These are phyloP conservation scores for Durio zibethinus DNA, from an alignment of 345 rosid species.

Conservation along the genomic window DNA sequence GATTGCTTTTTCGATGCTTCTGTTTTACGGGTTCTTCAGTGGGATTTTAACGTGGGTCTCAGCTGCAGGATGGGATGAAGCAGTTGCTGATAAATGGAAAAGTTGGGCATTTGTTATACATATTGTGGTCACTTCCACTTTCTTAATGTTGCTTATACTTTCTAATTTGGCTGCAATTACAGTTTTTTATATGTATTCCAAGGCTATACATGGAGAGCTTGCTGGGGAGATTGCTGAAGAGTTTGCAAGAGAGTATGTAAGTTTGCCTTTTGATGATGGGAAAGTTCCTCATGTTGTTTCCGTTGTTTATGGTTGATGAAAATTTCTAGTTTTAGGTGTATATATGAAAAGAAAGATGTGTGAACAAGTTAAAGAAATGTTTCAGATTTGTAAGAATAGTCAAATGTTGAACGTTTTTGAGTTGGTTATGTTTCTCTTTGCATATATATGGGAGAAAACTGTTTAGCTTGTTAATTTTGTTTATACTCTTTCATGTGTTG, in stretches of 20 bases:
- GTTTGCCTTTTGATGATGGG: conserved; percentile 70
- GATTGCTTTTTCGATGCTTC: conserved; percentile 34
- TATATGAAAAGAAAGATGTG: neutral
- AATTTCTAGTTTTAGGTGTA: neutral
- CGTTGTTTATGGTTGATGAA: conserved; percentile 26
- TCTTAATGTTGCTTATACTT: conserved; percentile 29
- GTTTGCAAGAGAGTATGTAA: conserved; percentile 56
- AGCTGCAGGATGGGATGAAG: conserved; percentile 10
- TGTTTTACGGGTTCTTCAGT: conserved; percentile 27
- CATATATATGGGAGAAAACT: neutral
- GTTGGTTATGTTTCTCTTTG: neutral
- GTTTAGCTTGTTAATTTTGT: neutral
- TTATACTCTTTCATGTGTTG: neutral
- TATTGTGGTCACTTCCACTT: conserved; percentile 43
- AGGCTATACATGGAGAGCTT: conserved; percentile 66
- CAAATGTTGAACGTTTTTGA: too few species aligned
- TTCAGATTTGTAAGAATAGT: too few species aligned
- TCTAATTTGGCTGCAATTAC: conserved; percentile 48
- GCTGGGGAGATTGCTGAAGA: conserved; percentile 43
- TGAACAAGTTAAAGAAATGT: neutral
- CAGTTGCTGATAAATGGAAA: conserved; percentile 35
- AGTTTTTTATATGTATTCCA: conserved; percentile 66
- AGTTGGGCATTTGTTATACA: conserved; percentile 38
- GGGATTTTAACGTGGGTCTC: conserved; percentile 32
- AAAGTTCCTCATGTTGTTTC: conserved; percentile 69